phyloP scores from a whole-genome alignment of 1,139 yeast species.

The Wickerhamiella infanticola region DNA sequence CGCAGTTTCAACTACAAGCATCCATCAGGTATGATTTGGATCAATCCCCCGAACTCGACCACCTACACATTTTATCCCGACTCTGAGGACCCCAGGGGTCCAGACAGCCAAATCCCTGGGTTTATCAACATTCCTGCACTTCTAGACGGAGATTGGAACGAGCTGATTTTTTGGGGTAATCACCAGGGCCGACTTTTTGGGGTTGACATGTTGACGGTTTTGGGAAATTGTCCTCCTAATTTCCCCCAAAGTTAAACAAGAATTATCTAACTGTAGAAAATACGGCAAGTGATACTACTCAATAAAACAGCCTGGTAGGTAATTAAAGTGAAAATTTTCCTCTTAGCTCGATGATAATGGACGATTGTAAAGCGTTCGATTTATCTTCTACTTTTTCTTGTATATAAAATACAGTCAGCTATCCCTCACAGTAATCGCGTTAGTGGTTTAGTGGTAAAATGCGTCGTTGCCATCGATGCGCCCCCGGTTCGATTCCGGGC shows the following conservation, averaged over 20 bases:
- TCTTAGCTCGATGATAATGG: too few species aligned
- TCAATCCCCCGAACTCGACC: slow-evolving; percentile 2
- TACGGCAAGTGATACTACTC: too few species aligned
- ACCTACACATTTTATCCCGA: not conserved
- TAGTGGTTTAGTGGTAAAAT: slow-evolving; percentile 38
- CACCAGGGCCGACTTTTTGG: not conserved
- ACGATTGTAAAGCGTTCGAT: too few species aligned
- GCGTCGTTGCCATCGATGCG: slow-evolving; percentile 38
- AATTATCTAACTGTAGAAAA: too few species aligned
- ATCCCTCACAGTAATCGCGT: slow-evolving; percentile 18
- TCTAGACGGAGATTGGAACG: not conserved
- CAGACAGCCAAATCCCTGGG: not conserved
- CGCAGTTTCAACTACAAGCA: not conserved
- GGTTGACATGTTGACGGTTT: not conserved
- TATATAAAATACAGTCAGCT: too few species aligned
- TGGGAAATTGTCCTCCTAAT: too few species aligned
- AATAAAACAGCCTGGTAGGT: too few species aligned
- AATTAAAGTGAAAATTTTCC: too few species aligned
- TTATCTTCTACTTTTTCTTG: too few species aligned
- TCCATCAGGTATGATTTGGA: slow-evolving; percentile 3
- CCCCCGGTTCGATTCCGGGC: slow-evolving; percentile 45
- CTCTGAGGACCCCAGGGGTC: slow-evolving; percentile 1
- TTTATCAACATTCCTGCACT: not conserved
- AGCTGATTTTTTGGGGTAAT: not conserved
- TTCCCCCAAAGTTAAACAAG: too few species aligned